Evolutionary conservation across 1,139 yeast genomes (phyloP).

Genomic region (Taiozyma sp.): DNA sequence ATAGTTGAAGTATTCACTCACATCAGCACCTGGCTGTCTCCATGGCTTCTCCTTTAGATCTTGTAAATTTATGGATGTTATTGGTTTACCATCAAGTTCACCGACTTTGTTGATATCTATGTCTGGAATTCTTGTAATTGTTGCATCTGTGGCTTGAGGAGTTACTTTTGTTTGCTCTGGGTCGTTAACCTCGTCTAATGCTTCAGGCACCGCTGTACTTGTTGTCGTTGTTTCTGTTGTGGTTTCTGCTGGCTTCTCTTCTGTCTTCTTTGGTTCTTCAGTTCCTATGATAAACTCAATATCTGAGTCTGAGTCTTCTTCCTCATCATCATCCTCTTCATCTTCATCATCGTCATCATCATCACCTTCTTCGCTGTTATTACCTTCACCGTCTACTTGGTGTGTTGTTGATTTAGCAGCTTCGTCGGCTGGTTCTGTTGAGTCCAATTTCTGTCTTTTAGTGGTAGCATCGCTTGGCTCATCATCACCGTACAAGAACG

Average conservation of each 20-base stretch:
- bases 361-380: slow-evolving; percentile 27
- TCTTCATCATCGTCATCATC: slow-evolving; percentile 29
- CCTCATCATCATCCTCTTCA: slow-evolving; percentile 33
- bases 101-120: slow-evolving; percentile 79
- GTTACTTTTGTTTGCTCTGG: slow-evolving; percentile 11
- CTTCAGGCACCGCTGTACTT: slow-evolving; percentile 24
- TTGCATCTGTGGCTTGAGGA: slow-evolving; percentile 30
- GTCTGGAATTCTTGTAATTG: slow-evolving; percentile 32
- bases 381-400: slow-evolving; percentile 26
- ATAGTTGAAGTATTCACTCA: slow-evolving; percentile 89
- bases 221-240: slow-evolving; percentile 27
- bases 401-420: slow-evolving; percentile 18
- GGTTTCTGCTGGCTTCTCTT: slow-evolving; percentile 15
- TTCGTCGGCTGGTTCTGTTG: slow-evolving; percentile 11
- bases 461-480: slow-evolving; percentile 6
- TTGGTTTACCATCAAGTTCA: slow-evolving; percentile 73
- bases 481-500: slow-evolving; percentile 77
- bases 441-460: slow-evolving; percentile 10
- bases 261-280: slow-evolving; percentile 27
- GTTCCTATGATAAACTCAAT: slow-evolving; percentile 59
- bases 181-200: slow-evolving; percentile 20
- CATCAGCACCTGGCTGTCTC: slow-evolving; percentile 96
- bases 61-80: slow-evolving; percentile 79
- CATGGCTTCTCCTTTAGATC: slow-evolving; percentile 91
- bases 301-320: slow-evolving; percentile 50